phyloP scores from a whole-genome alignment of 371 early-diverging fungal genomes.

The Mucor racemosus region DNA sequence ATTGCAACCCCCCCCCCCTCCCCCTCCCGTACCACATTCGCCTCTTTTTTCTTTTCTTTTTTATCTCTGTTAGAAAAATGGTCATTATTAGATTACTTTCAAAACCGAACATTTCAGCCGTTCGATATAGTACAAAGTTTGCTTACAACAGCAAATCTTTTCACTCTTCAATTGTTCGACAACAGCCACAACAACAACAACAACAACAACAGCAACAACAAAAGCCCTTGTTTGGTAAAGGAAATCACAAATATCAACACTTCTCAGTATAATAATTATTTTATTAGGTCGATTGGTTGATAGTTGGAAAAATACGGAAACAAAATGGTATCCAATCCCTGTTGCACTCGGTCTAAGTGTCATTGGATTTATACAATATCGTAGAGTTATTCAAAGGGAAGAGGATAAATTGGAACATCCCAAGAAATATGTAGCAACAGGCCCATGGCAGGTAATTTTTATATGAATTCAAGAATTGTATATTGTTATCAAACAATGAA shows the following conservation, averaged over 20 bases:
- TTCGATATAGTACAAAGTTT: not conserved
- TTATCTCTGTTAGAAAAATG: too few relatives aligned
- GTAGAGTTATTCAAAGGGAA: constrained; percentile 51
- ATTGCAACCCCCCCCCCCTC: too few relatives aligned
- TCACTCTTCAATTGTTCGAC: constrained; percentile 9
- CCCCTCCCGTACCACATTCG: too few relatives aligned
- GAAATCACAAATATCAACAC: not conserved
- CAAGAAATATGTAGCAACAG: constrained; percentile 61
- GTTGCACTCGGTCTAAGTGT: constrained; percentile 80
- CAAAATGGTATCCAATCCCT: constrained; percentile 80
- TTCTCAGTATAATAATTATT: not conserved
- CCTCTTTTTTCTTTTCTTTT: too few relatives aligned
- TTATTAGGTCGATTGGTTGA: constrained; percentile 32
- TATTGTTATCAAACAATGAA: constrained; percentile 5
- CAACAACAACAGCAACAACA: constrained; percentile 19
- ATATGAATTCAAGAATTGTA: not conserved
- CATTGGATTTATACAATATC: constrained; percentile 72
- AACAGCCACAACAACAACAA: too few relatives aligned
- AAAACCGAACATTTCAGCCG: not conserved
- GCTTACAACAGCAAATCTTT: not conserved
- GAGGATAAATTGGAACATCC: constrained; percentile 29
- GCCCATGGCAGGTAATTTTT: constrained; percentile 83
- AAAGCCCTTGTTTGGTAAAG: not conserved
- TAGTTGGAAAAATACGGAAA: constrained; percentile 63
- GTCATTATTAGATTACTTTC: not conserved